phyloP scores from a whole-genome alignment of 805 yeast species.

The Hanseniaspora hatyaiensis region DNA sequence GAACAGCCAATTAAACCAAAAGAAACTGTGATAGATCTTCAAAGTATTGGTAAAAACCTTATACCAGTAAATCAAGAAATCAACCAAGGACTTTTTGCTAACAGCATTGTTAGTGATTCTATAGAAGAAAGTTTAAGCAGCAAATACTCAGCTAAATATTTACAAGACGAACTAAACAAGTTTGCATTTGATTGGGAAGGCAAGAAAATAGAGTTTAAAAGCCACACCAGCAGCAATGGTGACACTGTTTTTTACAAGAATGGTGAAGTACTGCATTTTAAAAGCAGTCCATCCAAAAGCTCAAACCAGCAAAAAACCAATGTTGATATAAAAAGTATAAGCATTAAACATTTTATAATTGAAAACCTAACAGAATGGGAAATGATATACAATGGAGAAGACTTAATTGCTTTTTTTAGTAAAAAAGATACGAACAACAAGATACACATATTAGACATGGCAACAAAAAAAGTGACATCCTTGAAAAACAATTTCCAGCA shows the following conservation, averaged over 20 bases:
- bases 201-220: neutral
- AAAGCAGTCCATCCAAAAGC: too few species aligned
- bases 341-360: too few species aligned
- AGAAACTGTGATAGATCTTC: too few species aligned
- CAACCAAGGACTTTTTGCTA: neutral
- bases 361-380: neutral
- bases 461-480: slow-evolving; percentile 14
- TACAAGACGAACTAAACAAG: slow-evolving; percentile 16
- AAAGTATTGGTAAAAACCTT: neutral
- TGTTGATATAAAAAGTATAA: too few species aligned
- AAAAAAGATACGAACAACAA: neutral
- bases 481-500: neutral
- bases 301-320: too few species aligned
- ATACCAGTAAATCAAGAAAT: slow-evolving; percentile 1
- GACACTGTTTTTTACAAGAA: too few species aligned
- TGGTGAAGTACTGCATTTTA: too few species aligned
- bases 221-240: too few species aligned
- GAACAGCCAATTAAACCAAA: slow-evolving; percentile 3
- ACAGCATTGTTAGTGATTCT: neutral
- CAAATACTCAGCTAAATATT: neutral
- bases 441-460: slow-evolving; percentile 19
- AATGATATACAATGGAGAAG: slow-evolving; percentile 11
- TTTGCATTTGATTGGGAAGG: slow-evolving; percentile 16
- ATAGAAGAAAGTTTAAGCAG: neutral
- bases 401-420: neutral